phyloP scores from a whole-genome alignment of 768 basidiomycete species.

The Pleurotus giganteus region DNA sequence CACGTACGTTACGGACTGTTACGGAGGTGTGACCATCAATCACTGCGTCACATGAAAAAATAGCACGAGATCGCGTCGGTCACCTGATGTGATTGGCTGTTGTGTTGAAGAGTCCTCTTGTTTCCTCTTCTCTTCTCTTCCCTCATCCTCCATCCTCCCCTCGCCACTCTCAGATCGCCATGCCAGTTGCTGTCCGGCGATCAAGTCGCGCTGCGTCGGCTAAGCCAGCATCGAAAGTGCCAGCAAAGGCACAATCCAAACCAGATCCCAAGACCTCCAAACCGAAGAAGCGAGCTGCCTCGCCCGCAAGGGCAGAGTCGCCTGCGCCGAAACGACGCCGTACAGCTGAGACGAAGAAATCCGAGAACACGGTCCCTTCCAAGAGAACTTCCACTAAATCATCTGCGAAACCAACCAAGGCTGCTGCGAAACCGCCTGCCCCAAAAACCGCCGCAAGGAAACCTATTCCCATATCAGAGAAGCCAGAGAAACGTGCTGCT shows the following conservation, averaged over 20 bases:
- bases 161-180: neutral
- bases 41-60: too few relatives aligned
- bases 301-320: constrained; percentile 39
- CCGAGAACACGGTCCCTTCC: constrained; percentile 38
- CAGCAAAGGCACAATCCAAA: constrained; percentile 32
- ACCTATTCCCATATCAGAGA: constrained; percentile 21
- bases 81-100: neutral
- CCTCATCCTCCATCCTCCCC: constrained; percentile 2
- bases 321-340: constrained; percentile 52
- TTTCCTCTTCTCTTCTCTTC: neutral
- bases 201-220: constrained; percentile 51
- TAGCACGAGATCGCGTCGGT: constrained; percentile 5
- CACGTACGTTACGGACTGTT: too few relatives aligned
- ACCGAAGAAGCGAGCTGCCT: constrained; percentile 50
- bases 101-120: neutral
- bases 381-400: constrained; percentile 13
- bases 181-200: constrained; percentile 23
- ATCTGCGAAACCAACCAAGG: constrained; percentile 16
- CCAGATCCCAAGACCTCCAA: constrained; percentile 27
- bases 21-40: too few relatives aligned
- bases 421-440: constrained; percentile 16
- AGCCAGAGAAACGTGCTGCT: constrained; percentile 25
- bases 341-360: constrained; percentile 36
- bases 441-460: constrained; percentile 12
- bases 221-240: constrained; percentile 35